Conservation (phyloP, 2,329 filamentous ascomycete species). For the Neocucurbitaria cava region DNA sequence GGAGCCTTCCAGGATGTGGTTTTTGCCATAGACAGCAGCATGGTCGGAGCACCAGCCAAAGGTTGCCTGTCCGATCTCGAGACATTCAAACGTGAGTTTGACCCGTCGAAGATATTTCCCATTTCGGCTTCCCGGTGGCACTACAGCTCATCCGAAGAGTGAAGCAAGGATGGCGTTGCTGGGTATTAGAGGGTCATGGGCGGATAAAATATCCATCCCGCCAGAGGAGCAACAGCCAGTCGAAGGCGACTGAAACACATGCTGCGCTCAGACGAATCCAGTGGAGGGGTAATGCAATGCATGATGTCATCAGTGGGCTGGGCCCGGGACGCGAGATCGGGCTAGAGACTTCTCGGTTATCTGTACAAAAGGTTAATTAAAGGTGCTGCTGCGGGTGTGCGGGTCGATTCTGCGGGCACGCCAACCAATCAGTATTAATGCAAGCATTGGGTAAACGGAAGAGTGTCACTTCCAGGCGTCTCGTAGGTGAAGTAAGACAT, state of each 20-base stretch:
- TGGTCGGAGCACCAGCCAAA: slow-evolving; percentile 40
- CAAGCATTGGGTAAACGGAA: slow-evolving; percentile 10
- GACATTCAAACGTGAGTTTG: slow-evolving; percentile 50
- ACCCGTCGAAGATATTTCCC: slow-evolving; percentile 48
- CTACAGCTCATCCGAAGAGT: slow-evolving; percentile 1
- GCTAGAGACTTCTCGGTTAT: slow-evolving; percentile 18
- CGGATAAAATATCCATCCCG: not conserved
- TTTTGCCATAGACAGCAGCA: slow-evolving; percentile 52
- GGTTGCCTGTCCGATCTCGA: slow-evolving; percentile 47
- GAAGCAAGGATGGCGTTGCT: not conserved
- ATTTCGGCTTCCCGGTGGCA: slow-evolving; percentile 21
- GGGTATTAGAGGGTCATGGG: not conserved
- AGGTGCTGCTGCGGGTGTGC: slow-evolving; percentile 3
- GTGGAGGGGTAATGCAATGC: slow-evolving; percentile 16
- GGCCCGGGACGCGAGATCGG: slow-evolving; percentile 8
- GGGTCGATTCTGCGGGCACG: slow-evolving; percentile 5
- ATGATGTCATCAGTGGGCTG: slow-evolving; percentile 24
- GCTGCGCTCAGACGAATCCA: slow-evolving; percentile 9
- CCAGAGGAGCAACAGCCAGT: not conserved
- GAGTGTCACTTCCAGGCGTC: not conserved
- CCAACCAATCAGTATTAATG: slow-evolving; percentile 22
- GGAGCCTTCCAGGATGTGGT: slow-evolving; percentile 55
- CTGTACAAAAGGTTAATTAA: slow-evolving; percentile 2
- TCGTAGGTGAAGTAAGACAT: slow-evolving; percentile 2
- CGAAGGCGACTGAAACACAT: slow-evolving; percentile 7